A percentile compares a stretch with the other conserved stretches of the same genome.
Evolutionary conservation across 768 basidiomycete genomes (phyloP).

Genomic region (Pilatotrama ljubarskyi): DNA sequence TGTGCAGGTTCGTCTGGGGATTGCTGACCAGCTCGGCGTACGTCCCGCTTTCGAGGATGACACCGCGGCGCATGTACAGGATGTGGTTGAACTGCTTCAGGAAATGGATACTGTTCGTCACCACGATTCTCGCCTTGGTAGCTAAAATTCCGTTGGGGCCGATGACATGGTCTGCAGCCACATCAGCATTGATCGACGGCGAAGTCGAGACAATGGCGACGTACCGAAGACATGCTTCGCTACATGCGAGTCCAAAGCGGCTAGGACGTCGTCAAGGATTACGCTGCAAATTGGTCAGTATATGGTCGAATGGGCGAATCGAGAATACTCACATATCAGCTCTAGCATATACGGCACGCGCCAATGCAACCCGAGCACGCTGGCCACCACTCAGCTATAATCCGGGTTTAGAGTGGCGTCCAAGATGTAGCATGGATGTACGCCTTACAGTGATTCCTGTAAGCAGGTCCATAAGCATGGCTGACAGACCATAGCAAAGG

Average conservation of each 20-base stretch:
- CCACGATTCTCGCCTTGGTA: conserved; percentile 79
- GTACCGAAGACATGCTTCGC: conserved; percentile 82
- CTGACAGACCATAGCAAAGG: background rate
- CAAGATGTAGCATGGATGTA: background rate
- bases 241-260: conserved; percentile 85
- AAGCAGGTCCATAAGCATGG: conserved; percentile 30
- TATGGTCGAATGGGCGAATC: conserved; percentile 1
- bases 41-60: conserved; percentile 75
- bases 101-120: conserved; percentile 88
- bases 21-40: conserved; percentile 62
- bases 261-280: conserved; percentile 88
- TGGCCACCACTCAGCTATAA: conserved; percentile 78
- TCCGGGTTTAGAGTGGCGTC: background rate
- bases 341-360: conserved; percentile 87
- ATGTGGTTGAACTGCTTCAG: conserved; percentile 76
- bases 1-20: conserved; percentile 63
- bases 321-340: conserved; percentile 74
- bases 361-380: conserved; percentile 79
- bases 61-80: conserved; percentile 74
- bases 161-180: conserved; percentile 69
- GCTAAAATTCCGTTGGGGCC: conserved; percentile 83
- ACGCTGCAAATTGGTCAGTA: conserved; percentile 44
- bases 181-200: conserved; percentile 4
- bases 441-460: conserved; percentile 55
- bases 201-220: background rate